A percentile compares a stretch with the other conserved stretches of the same genome.
phyloP scores from a whole-genome alignment of 2,329 filamentous ascomycete genomes.

The Rhinocladiella similis region DNA sequence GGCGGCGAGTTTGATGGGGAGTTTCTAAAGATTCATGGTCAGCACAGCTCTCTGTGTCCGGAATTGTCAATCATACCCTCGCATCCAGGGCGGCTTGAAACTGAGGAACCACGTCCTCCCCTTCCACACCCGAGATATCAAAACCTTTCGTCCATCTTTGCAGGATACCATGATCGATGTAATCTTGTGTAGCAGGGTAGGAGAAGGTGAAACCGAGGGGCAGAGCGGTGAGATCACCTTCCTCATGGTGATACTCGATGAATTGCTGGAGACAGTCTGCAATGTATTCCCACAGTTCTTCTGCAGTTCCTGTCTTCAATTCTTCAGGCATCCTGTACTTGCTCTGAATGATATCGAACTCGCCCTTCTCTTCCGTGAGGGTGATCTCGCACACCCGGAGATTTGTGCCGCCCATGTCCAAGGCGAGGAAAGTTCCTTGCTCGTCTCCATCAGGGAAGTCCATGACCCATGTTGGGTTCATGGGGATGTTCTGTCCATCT shows the following conservation, averaged over 20 bases:
- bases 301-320: slow-evolving; percentile 78
- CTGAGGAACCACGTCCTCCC: slow-evolving; percentile 84
- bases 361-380: slow-evolving; percentile 80
- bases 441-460: slow-evolving; percentile 83
- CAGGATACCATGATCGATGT: slow-evolving; percentile 87
- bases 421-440: slow-evolving; percentile 80
- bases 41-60: no score
- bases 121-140: slow-evolving; percentile 89
- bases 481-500: slow-evolving; percentile 93
- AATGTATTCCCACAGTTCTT: slow-evolving; percentile 93
- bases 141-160: slow-evolving; percentile 98
- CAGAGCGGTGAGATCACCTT: slow-evolving; percentile 59
- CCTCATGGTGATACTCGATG: slow-evolving; percentile 78
- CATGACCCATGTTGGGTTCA: slow-evolving; percentile 98
- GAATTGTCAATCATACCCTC: slow-evolving; percentile 49
- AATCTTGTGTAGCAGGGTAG: slow-evolving; percentile 89
- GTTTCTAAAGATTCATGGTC: slow-evolving; percentile 13
- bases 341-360: slow-evolving; percentile 92
- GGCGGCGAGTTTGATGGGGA: slow-evolving; percentile 77
- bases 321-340: slow-evolving; percentile 95
- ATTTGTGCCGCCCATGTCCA: slow-evolving; percentile 97
- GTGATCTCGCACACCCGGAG: slow-evolving; percentile 91
- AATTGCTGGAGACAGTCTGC: slow-evolving; percentile 91
- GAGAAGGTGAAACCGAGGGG: slow-evolving; percentile 95
- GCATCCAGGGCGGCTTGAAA: slow-evolving; percentile 75